Base-by-base conservation (phyloP, 768 basidiomycete genomes). In the Suillus clintonianus region DNA sequence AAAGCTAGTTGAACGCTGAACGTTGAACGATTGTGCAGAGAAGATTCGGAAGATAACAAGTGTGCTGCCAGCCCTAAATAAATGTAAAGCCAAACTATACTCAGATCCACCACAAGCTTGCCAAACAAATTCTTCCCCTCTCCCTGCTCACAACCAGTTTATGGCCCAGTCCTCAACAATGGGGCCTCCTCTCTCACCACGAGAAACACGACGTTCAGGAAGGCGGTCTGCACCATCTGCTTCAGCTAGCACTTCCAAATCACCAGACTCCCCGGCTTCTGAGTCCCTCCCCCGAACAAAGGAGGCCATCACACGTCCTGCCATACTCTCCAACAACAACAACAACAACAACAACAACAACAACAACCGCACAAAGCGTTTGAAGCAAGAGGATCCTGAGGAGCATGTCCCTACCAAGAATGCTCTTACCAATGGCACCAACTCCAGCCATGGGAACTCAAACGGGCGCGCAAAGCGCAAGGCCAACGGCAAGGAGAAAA, bases 181-280 rank as follows among this genome's bases (percentile, higher is more conserved):
- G 90, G 90, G 89, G 53, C 90, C 90, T 15, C 90, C 90, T 7
- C 83, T 88, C 56, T 90, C 90, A 63, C 90, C 89, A 47, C 82
- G 88, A 71, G 91, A 92, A 77, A 88, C 89, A 59, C 82, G 91
- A 69, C 88, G 91, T 67, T 92, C 91, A 68, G 90, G 89, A 48
- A 81, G 91, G 69, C 90, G 90, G 62, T 88, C 88, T 63, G 85
- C 81, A 5, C 89, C 86, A 51, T 88, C 89, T 48, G 79, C 82
- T 34, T 90, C 89, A 22, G 82, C 86, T 36, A 86, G 86, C 76
- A 81, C 83, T 64, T 89, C 88, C 59, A 90, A 90, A 77, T 91
- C 89, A 27, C 88, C 91, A 68, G 88, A 89, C 76, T 89, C 89
- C 19, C 82, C 85, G 76, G 71, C 79, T 77, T 76, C 88, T 79